phyloP scores from a whole-genome alignment of 2,329 filamentous ascomycete genomes.

The Penicillium sp. region DNA sequence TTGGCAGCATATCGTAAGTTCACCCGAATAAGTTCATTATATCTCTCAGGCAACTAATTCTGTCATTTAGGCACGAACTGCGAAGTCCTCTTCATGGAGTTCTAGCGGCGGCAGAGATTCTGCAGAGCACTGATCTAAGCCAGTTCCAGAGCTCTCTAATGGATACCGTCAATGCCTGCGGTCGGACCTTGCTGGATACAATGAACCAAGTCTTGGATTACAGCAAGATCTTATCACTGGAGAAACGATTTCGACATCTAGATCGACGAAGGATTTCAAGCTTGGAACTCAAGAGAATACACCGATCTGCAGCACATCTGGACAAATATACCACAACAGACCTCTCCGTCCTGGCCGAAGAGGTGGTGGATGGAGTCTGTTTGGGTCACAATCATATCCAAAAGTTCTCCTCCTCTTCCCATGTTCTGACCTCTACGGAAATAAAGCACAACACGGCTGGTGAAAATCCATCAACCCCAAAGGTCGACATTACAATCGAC shows the following conservation, averaged over 20 bases:
- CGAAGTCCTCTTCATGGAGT: conserved; percentile 11
- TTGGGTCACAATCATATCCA: conserved; percentile 40
- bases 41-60: neutral
- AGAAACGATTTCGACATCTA: conserved; percentile 15
- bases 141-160: conserved; percentile 38
- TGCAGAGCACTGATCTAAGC: conserved; percentile 15
- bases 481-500: conserved; percentile 45
- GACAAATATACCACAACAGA: conserved; percentile 36
- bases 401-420: neutral
- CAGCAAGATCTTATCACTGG: conserved; percentile 47
- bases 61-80: conserved; percentile 4
- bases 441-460: neutral
- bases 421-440: neutral
- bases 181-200: conserved; percentile 50
- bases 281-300: conserved; percentile 20
- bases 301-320: conserved; percentile 28
- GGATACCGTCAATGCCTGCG: conserved; percentile 50
- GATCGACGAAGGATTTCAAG: conserved; percentile 2
- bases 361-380: conserved; percentile 55
- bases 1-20: conserved; percentile 46
- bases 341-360: conserved; percentile 49
- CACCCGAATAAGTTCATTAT: neutral
- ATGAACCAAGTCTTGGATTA: conserved; percentile 44
- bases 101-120: conserved; percentile 11
- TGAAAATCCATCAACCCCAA: neutral